Evolutionary conservation across 2,329 filamentous ascomycete species (phyloP), one percentile per base, ranked within the genome.

Genomic region (Alternaria dauci): DNA sequence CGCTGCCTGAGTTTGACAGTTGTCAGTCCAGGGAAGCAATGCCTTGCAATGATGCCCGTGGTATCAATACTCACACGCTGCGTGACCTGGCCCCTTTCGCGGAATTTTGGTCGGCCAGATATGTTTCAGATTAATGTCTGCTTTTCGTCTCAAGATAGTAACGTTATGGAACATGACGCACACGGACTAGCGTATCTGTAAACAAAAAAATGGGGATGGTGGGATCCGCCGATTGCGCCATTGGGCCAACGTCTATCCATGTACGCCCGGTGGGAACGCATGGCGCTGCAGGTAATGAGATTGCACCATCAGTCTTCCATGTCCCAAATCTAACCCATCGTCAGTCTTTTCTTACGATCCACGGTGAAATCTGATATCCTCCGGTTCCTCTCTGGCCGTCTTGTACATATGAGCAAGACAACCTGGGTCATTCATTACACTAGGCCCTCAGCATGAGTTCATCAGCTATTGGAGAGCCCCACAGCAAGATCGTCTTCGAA

Each of bases 101-200:
- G 1, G 34, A n/a, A 38, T 26, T 25, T 4, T 11, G 28, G 4
- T 36, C 42, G 9, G 12, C 9, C 43, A 3, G 16, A 41, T 32
- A 14, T 25, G 52, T 42, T 50, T 46, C 58, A 59, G 32, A 23
- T 14, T 39, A 16, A 53, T 46, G 23, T 44, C 25, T 65, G 32
- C 55, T 52, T 41, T 46, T 57, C 55, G 59, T 62, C 57, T 55
- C 39, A 52, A 56, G 48, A 52, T 16, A 8, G 25, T 43, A 34
- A 23, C 28, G 28, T 39, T 44, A 43, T 46, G 26, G 43, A 54
- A 44, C 30, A 51, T 51, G 52, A 62, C 65, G 54, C 57, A 66
- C 53, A 30, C 12, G 54, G 62, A 41, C 55, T 67, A 67, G 65
- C 60, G 63, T 28, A 36, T 23, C 46, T 63, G 62, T 32, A 47